phyloP scores from a whole-genome alignment of 2,329 filamentous ascomycete species.

The Apiospora pterosperma region DNA sequence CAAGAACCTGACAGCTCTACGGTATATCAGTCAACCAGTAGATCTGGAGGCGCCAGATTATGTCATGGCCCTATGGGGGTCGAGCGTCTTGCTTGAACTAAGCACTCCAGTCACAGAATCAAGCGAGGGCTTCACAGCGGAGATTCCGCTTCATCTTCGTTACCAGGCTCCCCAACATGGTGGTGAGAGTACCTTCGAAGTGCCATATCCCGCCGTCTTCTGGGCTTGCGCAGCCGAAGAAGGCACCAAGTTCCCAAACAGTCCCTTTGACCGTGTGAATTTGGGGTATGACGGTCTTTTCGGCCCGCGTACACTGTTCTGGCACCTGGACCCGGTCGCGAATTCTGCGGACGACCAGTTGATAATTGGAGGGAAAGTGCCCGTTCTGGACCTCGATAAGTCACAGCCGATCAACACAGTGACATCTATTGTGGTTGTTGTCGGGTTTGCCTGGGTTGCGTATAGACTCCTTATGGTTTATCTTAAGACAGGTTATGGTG shows the following conservation, averaged over 20 bases:
- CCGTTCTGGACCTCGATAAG: conserved; percentile 58
- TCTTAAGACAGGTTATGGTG: conserved; percentile 29
- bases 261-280: conserved; percentile 81
- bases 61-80: conserved; percentile 74
- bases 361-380: conserved; percentile 56
- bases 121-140: conserved; percentile 55
- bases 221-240: conserved; percentile 78
- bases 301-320: conserved; percentile 73
- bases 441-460: conserved; percentile 69
- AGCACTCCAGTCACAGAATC: conserved; percentile 42
- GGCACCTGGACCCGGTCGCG: conserved; percentile 64
- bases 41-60: conserved; percentile 92
- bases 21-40: conserved; percentile 69
- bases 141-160: conserved; percentile 80
- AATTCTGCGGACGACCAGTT: conserved; percentile 32
- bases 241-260: conserved; percentile 65
- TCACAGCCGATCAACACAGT: conserved; percentile 46
- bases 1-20: conserved; percentile 70
- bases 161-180: conserved; percentile 65
- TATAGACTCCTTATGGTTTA: conserved; percentile 51
- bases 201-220: conserved; percentile 82
- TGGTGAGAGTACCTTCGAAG: conserved; percentile 51
- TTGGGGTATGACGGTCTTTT: conserved; percentile 87
- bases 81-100: conserved; percentile 71
- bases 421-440: conserved; percentile 55